Evolutionary conservation across 2,329 filamentous ascomycete genomes (phyloP).

Genomic region (Botrytis cinerea): DNA sequence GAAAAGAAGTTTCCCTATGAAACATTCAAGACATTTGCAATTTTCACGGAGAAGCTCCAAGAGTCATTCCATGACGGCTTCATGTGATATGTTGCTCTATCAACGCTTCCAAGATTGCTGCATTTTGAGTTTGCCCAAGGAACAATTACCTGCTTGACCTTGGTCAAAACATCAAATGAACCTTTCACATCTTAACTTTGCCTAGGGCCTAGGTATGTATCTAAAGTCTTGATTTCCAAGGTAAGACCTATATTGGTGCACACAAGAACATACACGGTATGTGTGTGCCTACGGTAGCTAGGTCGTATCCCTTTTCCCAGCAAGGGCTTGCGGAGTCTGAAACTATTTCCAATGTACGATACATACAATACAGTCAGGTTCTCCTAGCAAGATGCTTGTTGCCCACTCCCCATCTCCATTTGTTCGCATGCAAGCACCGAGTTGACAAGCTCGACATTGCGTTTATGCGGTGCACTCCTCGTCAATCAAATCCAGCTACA

Average conservation of each 20-base stretch:
- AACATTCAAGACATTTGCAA: background rate
- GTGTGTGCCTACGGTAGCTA: background rate
- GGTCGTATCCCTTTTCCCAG: background rate
- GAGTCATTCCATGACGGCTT: background rate
- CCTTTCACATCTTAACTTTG: background rate
- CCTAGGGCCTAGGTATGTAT: background rate
- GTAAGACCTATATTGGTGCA: background rate
- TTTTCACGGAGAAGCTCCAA: background rate
- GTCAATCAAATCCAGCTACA: background rate
- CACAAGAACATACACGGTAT: background rate
- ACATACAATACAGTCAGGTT: background rate
- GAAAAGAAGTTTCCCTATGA: background rate
- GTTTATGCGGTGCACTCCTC: background rate
- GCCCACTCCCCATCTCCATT: background rate
- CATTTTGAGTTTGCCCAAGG: background rate
- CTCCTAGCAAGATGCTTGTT: conserved; percentile 1
- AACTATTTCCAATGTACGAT: background rate
- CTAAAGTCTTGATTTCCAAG: background rate
- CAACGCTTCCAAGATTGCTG: background rate
- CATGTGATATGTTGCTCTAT: background rate
- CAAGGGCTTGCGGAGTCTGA: conserved; percentile 1
- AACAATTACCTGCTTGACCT: background rate
- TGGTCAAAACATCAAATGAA: background rate
- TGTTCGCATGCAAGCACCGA: background rate
- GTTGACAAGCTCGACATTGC: background rate